phyloP scores from a whole-genome alignment of 768 basidiomycete species.

The Boletus pseudo-olivaceus region DNA sequence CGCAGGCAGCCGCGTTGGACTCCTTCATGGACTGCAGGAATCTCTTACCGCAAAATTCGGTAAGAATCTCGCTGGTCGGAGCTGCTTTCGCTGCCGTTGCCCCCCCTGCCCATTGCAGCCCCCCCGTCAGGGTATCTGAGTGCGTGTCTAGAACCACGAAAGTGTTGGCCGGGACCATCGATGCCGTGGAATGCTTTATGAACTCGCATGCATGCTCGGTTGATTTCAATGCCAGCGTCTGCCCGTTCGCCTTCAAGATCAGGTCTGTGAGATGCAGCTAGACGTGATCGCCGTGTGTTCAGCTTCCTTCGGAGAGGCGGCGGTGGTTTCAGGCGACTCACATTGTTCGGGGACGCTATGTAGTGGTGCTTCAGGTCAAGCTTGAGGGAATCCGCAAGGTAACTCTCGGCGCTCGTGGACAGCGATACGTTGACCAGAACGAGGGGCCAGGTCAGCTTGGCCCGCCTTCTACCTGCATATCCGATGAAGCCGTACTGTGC shows the following conservation, averaged over 20 bases:
- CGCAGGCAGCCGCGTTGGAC: too few relatives aligned
- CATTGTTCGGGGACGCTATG: not conserved
- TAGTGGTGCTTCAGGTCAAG: not conserved
- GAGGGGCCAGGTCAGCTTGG: not conserved
- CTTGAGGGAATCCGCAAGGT: not conserved
- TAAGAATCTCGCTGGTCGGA: too few relatives aligned
- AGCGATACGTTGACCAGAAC: not conserved
- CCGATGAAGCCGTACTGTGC: not conserved
- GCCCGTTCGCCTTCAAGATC: not conserved
- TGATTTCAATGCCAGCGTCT: not conserved
- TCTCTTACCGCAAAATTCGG: too few relatives aligned
- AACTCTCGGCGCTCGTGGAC: not conserved
- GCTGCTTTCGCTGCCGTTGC: accelerated
- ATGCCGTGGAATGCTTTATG: not conserved
- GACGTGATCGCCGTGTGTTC: too few relatives aligned
- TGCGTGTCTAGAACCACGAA: not conserved
- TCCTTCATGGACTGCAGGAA: too few relatives aligned
- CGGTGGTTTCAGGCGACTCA: not conserved
- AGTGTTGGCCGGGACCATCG: not conserved
- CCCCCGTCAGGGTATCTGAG: not conserved
- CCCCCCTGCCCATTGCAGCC: not conserved
- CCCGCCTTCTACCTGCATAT: not conserved
- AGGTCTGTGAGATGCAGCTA: not conserved
- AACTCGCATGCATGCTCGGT: not conserved
- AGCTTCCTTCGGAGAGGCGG: too few relatives aligned